These are phyloP conservation scores for Lipomyces orientalis DNA, from an alignment of 805 yeast genomes.

Conservation along the genomic window DNA sequence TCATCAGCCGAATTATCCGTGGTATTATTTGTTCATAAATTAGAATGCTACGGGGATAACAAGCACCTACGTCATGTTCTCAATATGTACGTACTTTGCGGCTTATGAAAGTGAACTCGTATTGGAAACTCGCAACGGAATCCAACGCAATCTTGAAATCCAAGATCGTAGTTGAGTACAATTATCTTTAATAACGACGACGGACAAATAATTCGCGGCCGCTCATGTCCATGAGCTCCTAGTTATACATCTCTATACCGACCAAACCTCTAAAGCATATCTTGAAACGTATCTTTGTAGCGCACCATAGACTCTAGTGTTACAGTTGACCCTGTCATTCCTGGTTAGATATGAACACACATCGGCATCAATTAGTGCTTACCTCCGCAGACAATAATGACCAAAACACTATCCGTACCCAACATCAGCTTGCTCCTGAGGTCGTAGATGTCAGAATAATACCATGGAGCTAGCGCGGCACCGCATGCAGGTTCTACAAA, in stretches of 20 bases:
- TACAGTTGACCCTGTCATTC: conserved; percentile 11
- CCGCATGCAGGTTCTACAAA: conserved; percentile 78
- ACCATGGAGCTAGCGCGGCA: conserved; percentile 60
- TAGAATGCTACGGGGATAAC: too few relatives aligned
- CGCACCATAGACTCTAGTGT: conserved; percentile 11
- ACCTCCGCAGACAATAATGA: conserved; percentile 33
- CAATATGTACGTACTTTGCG: too few relatives aligned
- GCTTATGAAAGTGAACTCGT: not conserved
- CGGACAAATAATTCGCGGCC: not conserved
- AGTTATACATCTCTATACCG: not conserved
- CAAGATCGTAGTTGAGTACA: too few relatives aligned
- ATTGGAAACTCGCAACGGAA: not conserved
- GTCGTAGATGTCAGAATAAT: conserved; percentile 2
- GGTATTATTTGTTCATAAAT: too few relatives aligned
- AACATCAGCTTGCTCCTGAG: not conserved
- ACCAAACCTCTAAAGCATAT: not conserved
- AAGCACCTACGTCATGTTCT: too few relatives aligned
- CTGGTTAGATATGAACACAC: too few relatives aligned
- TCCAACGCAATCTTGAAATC: not conserved
- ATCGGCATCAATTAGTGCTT: not conserved
- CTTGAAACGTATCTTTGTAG: not conserved
- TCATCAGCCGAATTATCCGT: too few relatives aligned
- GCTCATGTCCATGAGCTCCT: not conserved
- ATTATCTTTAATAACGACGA: not conserved
- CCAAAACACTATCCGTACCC: conserved; percentile 14